These are phyloP conservation scores for Clarireedia homoeocarpa DNA, from an alignment of 2,329 filamentous ascomycete species.

Conservation along the genomic window DNA sequence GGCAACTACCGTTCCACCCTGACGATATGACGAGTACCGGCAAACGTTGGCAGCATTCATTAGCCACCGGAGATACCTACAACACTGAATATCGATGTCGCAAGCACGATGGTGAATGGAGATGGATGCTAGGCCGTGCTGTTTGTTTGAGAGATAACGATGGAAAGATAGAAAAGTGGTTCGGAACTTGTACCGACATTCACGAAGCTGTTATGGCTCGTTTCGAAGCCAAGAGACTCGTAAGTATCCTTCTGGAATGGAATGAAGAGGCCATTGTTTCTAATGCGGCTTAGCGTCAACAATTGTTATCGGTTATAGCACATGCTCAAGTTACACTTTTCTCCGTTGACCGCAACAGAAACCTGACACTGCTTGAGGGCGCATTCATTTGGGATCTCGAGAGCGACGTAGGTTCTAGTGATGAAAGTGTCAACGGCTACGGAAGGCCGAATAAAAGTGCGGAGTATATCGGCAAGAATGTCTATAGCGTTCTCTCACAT, in stretches of 20 bases:
- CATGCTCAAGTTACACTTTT: conserved; percentile 72
- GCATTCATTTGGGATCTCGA: conserved; percentile 45
- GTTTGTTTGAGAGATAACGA: conserved; percentile 58
- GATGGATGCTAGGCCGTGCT: conserved; percentile 72
- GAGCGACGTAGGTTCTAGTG: conserved; percentile 26
- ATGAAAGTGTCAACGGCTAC: conserved; percentile 26
- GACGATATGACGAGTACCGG: conserved; percentile 55
- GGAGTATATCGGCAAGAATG: conserved; percentile 46
- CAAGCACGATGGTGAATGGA: conserved; percentile 60
- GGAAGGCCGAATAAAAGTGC: conserved; percentile 17
- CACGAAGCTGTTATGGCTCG: conserved; percentile 66
- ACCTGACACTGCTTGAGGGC: conserved; percentile 64
- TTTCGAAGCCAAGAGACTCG: conserved; percentile 54
- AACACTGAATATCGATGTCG: conserved; percentile 63
- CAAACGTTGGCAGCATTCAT: conserved; percentile 51
- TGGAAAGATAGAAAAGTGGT: conserved; percentile 69
- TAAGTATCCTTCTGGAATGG: conserved; percentile 4
- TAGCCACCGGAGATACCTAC: conserved; percentile 62
- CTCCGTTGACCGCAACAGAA: conserved; percentile 55
- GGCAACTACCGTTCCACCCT: conserved; percentile 58
- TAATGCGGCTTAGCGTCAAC: conserved; percentile 39
- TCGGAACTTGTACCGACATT: conserved; percentile 73
- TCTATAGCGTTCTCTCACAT: conserved; percentile 55
- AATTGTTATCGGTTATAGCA: conserved; percentile 64
- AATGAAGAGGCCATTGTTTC: not conserved